A percentile compares a stretch with the other conserved stretches of the same genome.
These are phyloP conservation scores for Erigeron philadelphicus DNA, from an alignment of 140 eudicot species.

Conservation along the genomic window DNA sequence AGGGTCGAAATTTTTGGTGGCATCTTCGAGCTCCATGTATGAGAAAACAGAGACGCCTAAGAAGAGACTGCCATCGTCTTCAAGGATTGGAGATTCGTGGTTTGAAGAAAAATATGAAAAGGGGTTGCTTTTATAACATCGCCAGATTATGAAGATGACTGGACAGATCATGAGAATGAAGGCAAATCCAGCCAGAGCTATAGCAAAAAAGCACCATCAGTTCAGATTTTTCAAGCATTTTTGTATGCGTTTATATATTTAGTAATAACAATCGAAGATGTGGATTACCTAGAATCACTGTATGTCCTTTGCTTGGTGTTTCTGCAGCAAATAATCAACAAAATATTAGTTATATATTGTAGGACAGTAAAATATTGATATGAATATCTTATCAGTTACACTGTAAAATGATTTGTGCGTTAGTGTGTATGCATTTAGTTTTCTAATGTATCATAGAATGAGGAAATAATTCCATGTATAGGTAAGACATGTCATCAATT, in stretches of 20 bases:
- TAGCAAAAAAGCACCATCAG: constrained; percentile 9
- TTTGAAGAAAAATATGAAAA: constrained; percentile 28
- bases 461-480: no score
- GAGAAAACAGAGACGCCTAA: constrained; percentile 54
- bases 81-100: constrained; percentile 29
- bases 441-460: no score
- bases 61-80: constrained; percentile 35
- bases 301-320: neutral
- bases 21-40: constrained; percentile 50
- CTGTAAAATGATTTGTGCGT: no score
- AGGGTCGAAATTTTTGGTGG: constrained; percentile 50
- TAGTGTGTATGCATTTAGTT: no score
- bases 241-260: neutral
- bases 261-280: neutral
- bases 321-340: neutral
- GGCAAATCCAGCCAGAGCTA: constrained; percentile 33
- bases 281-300: neutral
- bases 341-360: no score
- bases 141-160: constrained; percentile 18
- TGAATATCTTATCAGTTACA: no score
- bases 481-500: no score
- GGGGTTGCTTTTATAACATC: constrained; percentile 17
- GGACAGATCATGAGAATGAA: constrained; percentile 23
- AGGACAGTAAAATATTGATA: no score
- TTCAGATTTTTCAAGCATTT: neutral